Base-by-base conservation (phyloP, 1,284 basidiomycete genomes). In the Ustilago nuda region DNA sequence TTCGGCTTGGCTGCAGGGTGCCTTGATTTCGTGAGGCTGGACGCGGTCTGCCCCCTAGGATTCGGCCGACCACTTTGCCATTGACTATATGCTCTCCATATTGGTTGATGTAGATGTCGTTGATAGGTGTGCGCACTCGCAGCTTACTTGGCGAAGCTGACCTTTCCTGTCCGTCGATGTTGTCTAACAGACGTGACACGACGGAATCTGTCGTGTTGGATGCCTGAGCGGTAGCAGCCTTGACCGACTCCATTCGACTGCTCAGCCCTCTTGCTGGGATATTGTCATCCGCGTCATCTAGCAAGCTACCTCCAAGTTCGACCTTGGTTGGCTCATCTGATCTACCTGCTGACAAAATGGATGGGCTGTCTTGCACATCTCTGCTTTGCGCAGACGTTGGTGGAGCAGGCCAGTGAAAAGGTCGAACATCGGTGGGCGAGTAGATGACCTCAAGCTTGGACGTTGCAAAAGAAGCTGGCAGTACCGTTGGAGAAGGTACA, bases 91-190 rank as follows among this genome's bases (percentile, higher is more conserved):
- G 46, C 33, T 79, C 76, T 12, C 76, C 76, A 39, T 70, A 79
- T 37, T 76, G 59, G 23, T 79, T 79, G 66, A 79, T 71, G 65
- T 76, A 79, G 48, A 76, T 67, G 53, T 79, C 76, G 30, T 70
- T 58, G 51, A 73, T 50, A 0, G 75, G 66, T 8, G 69, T 66
- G 32, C 56, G 61, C 2, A 62, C 50, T 12, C 61, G 56, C 6
- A 61, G 41, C 33, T 65, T 66, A 53, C 60, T 61, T 3, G 67
- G 60, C 7, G 72, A 66, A 27, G 56, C 41, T 23, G 62, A 51
- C 37, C 59, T 61, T 13, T 7, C 9, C 4, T 67, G 23, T n/a
- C 30, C 37, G 3, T 48, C 54, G 4, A 17, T 13, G 4, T 35
- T 30, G 1, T 32, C 54, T 7, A n/a, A 8, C 3, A 19, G 45